A percentile compares a stretch with the other conserved stretches of the same genome.
These are phyloP conservation scores for Prunus campanulata DNA, from an alignment of 306 rosid species.

Conservation along the genomic window DNA sequence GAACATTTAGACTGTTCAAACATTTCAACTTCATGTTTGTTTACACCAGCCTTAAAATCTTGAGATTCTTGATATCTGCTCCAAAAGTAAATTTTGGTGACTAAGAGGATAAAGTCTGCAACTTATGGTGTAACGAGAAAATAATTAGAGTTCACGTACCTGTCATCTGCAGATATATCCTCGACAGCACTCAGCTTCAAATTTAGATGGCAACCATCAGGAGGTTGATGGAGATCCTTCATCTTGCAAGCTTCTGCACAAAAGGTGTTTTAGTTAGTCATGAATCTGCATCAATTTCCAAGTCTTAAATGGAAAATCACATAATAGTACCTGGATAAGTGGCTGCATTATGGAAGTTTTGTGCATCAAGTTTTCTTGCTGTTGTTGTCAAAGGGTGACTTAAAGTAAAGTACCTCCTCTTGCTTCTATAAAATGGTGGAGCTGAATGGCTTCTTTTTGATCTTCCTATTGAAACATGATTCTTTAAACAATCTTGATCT, in stretches of 20 bases:
- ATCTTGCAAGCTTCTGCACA: slow-evolving; percentile 42
- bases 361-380: slow-evolving; percentile 30
- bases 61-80: slow-evolving; percentile 37
- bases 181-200: slow-evolving; percentile 24
- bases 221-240: slow-evolving; percentile 33
- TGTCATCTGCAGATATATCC: slow-evolving; percentile 35
- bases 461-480: slow-evolving; percentile 32
- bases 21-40: slow-evolving; percentile 25
- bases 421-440: slow-evolving; percentile 71
- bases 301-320: slow-evolving; percentile 14
- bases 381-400: slow-evolving; percentile 36
- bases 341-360: slow-evolving; percentile 29
- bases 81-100: slow-evolving; percentile 32
- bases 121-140: background rate
- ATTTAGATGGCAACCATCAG: slow-evolving; percentile 15
- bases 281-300: background rate
- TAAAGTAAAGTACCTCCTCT: slow-evolving; percentile 53
- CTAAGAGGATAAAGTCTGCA: slow-evolving; percentile 18
- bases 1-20: slow-evolving; percentile 30
- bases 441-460: slow-evolving; percentile 71
- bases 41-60: slow-evolving; percentile 31
- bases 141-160: slow-evolving; percentile 34
- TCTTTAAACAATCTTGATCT: slow-evolving; percentile 30
- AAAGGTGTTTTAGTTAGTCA: slow-evolving; percentile 20
- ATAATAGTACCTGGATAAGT: slow-evolving; percentile 44